Percentiles rank a stretch among this genome's conserved stretches.
Evolutionary conservation across 163 green algal genomes (phyloP).

Genomic region (Chlamydomonas reinhardtii): DNA sequence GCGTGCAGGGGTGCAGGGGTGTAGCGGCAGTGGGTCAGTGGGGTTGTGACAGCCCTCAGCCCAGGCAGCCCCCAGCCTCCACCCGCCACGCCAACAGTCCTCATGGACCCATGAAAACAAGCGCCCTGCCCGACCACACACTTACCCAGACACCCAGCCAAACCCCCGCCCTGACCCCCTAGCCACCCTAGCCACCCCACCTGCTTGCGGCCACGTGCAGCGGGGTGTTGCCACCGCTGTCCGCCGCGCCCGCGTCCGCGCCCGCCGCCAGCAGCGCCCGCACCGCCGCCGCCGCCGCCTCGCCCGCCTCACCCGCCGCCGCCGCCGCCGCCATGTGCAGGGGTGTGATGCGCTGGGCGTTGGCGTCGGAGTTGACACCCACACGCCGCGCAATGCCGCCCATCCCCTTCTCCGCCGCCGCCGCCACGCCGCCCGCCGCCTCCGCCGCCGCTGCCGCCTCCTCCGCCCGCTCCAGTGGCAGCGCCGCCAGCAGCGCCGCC

Average conservation of each 20-base stretch:
- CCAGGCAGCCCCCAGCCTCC: no score
- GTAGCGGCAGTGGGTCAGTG: no score
- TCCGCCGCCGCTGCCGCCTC: neutral
- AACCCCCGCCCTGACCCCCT: no score
- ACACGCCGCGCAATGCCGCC: neutral
- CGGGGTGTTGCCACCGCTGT: slow-evolving; percentile 20
- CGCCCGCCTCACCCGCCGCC: neutral
- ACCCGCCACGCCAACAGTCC: no score
- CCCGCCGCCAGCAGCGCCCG: slow-evolving; percentile 2
- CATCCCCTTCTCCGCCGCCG: neutral
- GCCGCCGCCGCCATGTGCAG: slow-evolving; percentile 37
- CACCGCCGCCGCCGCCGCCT: neutral
- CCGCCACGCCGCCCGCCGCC: neutral
- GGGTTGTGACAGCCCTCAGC: no score
- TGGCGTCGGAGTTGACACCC: neutral
- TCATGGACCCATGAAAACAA: no score
- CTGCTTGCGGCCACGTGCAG: slow-evolving; percentile 35
- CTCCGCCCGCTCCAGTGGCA: neutral
- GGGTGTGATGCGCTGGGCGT: slow-evolving; percentile 21
- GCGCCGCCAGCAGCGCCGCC: slow-evolving; percentile 15
- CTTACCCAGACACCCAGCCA: neutral
- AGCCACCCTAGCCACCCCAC: neutral
- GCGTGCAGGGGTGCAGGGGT: no score
- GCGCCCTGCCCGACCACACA: no score
- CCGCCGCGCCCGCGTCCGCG: neutral